Percentiles rank a stretch among this genome's conserved stretches.
Evolutionary conservation across 768 basidiomycete species (phyloP).

Genomic region (Serendipita sp.): DNA sequence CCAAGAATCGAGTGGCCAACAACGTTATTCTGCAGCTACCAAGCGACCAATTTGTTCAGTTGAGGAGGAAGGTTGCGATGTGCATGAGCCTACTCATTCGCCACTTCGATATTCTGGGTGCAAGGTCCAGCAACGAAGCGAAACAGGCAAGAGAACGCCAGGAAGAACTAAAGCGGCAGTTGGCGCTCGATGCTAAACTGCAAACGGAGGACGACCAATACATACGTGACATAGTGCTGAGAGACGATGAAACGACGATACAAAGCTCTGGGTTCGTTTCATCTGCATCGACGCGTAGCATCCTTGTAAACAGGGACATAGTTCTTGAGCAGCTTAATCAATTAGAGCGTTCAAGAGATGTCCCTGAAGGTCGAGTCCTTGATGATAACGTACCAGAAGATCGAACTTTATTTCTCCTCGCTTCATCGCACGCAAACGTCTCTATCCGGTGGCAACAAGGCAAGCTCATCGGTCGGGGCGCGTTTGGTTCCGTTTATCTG

Average conservation of each 20-base stretch:
- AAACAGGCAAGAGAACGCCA: conserved; percentile 78
- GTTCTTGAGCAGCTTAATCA: conserved; percentile 39
- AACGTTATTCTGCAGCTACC: conserved; percentile 82
- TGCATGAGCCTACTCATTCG: conserved; percentile 95
- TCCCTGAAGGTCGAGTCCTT: conserved; percentile 75
- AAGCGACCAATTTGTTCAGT: conserved; percentile 73
- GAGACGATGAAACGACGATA: conserved; percentile 1
- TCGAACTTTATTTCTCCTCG: conserved; percentile 82
- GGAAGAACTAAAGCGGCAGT: conserved; percentile 41
- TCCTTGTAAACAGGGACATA: conserved; percentile 65
- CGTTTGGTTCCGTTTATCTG: conserved; percentile 98
- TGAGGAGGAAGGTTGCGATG: conserved; percentile 80
- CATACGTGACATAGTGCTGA: not conserved
- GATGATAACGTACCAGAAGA: conserved; percentile 91
- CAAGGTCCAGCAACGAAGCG: conserved; percentile 73
- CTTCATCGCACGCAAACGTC: conserved; percentile 89
- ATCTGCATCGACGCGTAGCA: conserved; percentile 32
- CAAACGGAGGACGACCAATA: conserved; percentile 28
- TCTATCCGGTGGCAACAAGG: conserved; percentile 98
- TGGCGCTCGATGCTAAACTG: conserved; percentile 28
- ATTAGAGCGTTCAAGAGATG: conserved; percentile 49
- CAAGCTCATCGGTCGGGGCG: conserved; percentile 94
- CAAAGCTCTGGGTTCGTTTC: conserved; percentile 9
- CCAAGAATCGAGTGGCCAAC: conserved; percentile 70
- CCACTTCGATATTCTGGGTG: conserved; percentile 96